Base-by-base conservation (phyloP, 768 basidiomycete species). In the Pisolithus tinctorius region DNA sequence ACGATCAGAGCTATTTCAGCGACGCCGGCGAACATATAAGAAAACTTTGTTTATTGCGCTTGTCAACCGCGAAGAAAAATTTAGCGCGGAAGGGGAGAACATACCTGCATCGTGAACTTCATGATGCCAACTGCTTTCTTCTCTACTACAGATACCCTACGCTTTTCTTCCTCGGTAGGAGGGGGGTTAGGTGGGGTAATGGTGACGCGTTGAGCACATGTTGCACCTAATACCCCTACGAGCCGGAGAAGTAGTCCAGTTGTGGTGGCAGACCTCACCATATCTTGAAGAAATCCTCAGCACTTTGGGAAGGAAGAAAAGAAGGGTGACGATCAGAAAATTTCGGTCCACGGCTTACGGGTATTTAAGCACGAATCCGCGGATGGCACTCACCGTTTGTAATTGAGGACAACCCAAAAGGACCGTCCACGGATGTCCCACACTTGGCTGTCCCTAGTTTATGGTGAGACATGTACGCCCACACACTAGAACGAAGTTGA, bases 141-240 rank as follows among this genome's bases (percentile, higher is more conserved):
- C 29, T 43, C 49, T 10, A 44, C 25, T n/a, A 36, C 26, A n/a
- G 49, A 50, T 16, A 50, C 16, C 23, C 44, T 10, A 10, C 42
- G n/a, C n/a, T n/a, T 26, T 6, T 50, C 31, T 1, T n/a, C 23
- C 20, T 43, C 30, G 17, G 5, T 7, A 13, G 49, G 49, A 36
- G 41, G 27, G 3, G 49, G 49, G 49, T 43, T 44, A 20, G 47
- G 42, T 14, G 50, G 37, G 10, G 29, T 51, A 41, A 47, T 50
- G 34, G 53, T 44, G 11, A 59, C 8, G 5, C 52, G 53, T 5
- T 56, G 27, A 5, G 52, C 52, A 3, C 45, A 5, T 2, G 52
- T 58, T 8, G 50, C 49, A 31, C 17, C 20, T 0, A 41, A 3
- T 27, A 54, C 41, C 0, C 47, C 37, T 1, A 37, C 38, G 4